Evolutionary conservation across 139 green algal genomes (phyloP), one percentile per base, ranked within the genome.

Genomic region (Closterium sp.): DNA sequence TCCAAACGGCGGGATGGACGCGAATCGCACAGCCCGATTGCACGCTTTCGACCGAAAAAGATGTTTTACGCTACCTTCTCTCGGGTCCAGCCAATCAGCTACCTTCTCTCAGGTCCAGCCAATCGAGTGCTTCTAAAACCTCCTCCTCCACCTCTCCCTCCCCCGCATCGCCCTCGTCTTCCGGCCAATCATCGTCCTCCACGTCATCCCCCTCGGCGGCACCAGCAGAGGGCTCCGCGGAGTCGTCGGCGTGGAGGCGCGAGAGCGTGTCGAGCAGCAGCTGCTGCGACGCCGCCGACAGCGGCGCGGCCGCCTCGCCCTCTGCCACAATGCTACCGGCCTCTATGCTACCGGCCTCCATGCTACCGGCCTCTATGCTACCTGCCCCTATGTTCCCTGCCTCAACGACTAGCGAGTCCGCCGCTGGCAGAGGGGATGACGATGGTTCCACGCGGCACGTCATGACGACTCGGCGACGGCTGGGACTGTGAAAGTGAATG

Each of bases 81-180:
- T 8, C 91, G 84, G 7, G 85, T 9, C n/a, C 88, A 31, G 28
- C 87, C n/a, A 43, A 10, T 28, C 28, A 76, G 55, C 91, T 91
- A 94, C 91, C 91, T 89, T 94, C 91, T 43, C 33, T n/a, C n/a
- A 94, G 89, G 33, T 94, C 91, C 43, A 89, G 19, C 91, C 91
- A 94, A 34, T 94, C 91, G 23, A 94, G 84, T 10, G 91, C 91
- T 4, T 92, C 91, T 38, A 93, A 33, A 34, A 94, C 34, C 23
- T 93, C 85, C 21, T 90, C 89, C 33, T 94, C 91, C 34, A 91
- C 91, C 2, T 93, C 91, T 12, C 94, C 91, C 23, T 93, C 90
- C n/a, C n/a, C n/a, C n/a, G n/a, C 91, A 12, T 93, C 91, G 30
- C 94, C 91, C 23, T 93, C 90, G 89, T 92, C 89, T 25, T 92